Percentiles rank a stretch among this genome's conserved stretches.
Evolutionary conservation across 371 early-diverging fungal genomes (phyloP).

Genomic region (Lichtheimia ramosa): DNA sequence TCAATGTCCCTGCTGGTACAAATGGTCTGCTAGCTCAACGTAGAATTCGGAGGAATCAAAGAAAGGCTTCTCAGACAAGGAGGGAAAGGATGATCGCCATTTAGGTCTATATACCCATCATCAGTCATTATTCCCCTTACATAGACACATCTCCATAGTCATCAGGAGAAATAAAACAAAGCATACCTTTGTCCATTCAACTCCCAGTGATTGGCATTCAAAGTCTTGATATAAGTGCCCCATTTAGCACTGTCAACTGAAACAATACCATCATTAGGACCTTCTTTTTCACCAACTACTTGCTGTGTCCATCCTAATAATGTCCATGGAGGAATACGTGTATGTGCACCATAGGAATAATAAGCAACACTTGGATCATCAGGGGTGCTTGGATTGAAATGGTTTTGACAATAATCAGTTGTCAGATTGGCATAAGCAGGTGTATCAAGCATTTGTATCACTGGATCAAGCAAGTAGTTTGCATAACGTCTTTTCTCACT

Average conservation of each 20-base stretch:
- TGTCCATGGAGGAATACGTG: constrained; percentile 51
- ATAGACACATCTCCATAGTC: background rate
- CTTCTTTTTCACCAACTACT: constrained; percentile 76
- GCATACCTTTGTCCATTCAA: constrained; percentile 52
- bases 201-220: constrained; percentile 86
- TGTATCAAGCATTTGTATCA: constrained; percentile 64
- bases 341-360: constrained; percentile 76
- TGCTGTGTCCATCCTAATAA: constrained; percentile 66
- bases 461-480: constrained; percentile 8
- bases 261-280: constrained; percentile 91
- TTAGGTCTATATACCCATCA: background rate
- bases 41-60: constrained; percentile 83
- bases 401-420: constrained; percentile 74
- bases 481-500: background rate
- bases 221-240: constrained; percentile 84
- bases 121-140: background rate
- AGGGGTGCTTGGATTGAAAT: constrained; percentile 87
- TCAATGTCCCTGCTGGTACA: constrained; percentile 54
- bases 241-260: constrained; percentile 76
- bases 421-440: constrained; percentile 91
- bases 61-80: constrained; percentile 5
- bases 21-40: constrained; percentile 65
- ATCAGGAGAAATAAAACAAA: background rate
- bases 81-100: background rate
- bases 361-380: constrained; percentile 77